phyloP scores from a whole-genome alignment of 257 asterid species.

The Handroanthus guayacan region DNA sequence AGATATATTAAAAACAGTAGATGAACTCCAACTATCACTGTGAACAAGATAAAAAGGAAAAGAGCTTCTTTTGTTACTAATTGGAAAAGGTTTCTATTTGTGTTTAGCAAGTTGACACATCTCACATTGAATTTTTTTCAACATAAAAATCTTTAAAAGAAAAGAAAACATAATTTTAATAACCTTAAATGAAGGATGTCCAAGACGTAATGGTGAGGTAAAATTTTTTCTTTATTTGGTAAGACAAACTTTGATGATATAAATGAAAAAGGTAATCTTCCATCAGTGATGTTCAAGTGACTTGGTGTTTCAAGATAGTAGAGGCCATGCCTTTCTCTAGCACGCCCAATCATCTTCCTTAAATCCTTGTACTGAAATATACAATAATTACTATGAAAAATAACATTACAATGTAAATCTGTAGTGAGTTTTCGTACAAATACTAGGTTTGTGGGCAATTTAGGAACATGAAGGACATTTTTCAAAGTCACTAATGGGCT shows the following conservation, averaged over 20 bases:
- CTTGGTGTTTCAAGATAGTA: not conserved
- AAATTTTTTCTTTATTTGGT: conserved; percentile 14
- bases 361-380: not conserved
- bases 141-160: not conserved
- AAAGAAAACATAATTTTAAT: not conserved
- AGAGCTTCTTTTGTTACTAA: too few species aligned
- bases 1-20: too few species aligned
- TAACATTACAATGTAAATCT: not conserved
- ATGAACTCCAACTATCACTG: too few species aligned
- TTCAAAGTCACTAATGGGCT: not conserved
- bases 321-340: not conserved
- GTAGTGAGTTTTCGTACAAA: not conserved
- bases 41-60: too few species aligned
- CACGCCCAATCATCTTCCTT: not conserved
- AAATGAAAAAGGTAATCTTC: not conserved
- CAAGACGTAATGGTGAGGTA: conserved; percentile 18
- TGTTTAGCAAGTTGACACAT: too few species aligned
- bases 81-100: too few species aligned
- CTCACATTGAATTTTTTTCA: not conserved
- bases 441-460: not conserved
- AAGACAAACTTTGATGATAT: not conserved
- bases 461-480: not conserved
- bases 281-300: not conserved
- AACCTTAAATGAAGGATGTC: conserved; percentile 20
- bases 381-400: not conserved